phyloP scores from a whole-genome alignment of 257 asterid species.

The Solanum infundibuliforme region DNA sequence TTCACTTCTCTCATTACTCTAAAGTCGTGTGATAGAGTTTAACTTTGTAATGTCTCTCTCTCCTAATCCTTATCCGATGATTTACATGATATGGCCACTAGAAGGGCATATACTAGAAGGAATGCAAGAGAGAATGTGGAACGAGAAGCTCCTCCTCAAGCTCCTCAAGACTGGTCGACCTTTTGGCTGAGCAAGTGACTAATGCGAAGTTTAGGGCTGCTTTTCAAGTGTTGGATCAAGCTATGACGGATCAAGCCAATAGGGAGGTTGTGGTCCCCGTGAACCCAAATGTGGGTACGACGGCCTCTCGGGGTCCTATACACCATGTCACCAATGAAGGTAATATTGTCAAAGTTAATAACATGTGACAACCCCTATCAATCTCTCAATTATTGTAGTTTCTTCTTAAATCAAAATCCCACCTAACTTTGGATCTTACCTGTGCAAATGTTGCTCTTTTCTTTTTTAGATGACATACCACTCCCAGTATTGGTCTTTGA shows the following conservation, averaged over 20 bases:
- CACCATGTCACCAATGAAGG: neutral
- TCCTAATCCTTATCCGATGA: neutral
- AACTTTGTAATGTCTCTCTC: neutral
- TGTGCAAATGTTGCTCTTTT: neutral
- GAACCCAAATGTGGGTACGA: neutral
- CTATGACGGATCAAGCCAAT: no score
- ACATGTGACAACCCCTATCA: neutral
- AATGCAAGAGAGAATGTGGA: neutral
- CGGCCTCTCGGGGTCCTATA: neutral
- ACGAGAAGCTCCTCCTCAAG: neutral
- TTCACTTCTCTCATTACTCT: neutral
- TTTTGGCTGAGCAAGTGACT: neutral
- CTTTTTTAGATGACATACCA: neutral
- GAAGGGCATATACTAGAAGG: neutral
- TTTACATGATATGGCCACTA: neutral
- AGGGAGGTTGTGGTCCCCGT: neutral
- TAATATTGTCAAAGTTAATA: neutral
- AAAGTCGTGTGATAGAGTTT: neutral
- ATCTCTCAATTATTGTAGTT: neutral
- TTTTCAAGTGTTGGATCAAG: neutral
- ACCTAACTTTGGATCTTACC: neutral
- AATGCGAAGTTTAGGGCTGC: no score
- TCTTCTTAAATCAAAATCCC: neutral
- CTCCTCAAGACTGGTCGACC: neutral
- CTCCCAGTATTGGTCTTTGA: neutral